Conservation (phyloP, 202 grass and related monocot genomes). For the Schoenoplectus triqueter region DNA sequence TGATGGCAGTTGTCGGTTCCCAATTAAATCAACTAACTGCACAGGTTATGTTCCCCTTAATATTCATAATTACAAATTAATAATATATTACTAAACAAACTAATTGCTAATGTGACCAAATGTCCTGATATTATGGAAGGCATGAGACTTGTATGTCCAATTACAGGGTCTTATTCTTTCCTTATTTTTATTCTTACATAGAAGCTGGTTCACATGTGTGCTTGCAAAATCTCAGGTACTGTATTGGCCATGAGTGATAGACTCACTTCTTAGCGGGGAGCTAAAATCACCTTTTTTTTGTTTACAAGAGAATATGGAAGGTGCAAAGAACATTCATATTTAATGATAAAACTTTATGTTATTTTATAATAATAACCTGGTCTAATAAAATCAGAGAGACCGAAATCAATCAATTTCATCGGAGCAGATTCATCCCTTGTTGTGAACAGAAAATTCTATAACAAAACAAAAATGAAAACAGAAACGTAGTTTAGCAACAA, state of each 20-base stretch:
- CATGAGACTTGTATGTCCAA: neutral
- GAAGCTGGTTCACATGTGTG: neutral
- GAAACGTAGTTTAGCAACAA: conserved; percentile 39
- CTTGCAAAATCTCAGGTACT: neutral
- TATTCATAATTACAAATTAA: neutral
- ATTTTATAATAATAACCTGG: conserved; percentile 63
- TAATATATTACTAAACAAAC: neutral
- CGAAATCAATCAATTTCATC: conserved; percentile 99
- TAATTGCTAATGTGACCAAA: neutral
- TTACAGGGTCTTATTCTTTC: neutral
- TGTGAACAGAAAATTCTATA: conserved; percentile 98
- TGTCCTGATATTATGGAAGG: neutral
- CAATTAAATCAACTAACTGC: neutral
- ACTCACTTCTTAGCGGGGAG: neutral
- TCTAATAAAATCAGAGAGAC: conserved; percentile 99
- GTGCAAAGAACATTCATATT: neutral
- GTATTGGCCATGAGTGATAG: conserved; percentile 4
- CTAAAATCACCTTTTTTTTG: neutral
- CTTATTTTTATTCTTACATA: neutral
- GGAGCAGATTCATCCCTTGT: conserved; percentile 78
- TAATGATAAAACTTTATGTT: conserved; percentile 10
- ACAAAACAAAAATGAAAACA: conserved; percentile 42
- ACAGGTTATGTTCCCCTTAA: neutral
- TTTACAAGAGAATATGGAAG: neutral
- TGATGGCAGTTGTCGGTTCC: neutral